A percentile compares a stretch with the other conserved stretches of the same genome.
Conservation (phyloP, 2,329 filamentous ascomycete species). For the Ramularia endophylla region DNA sequence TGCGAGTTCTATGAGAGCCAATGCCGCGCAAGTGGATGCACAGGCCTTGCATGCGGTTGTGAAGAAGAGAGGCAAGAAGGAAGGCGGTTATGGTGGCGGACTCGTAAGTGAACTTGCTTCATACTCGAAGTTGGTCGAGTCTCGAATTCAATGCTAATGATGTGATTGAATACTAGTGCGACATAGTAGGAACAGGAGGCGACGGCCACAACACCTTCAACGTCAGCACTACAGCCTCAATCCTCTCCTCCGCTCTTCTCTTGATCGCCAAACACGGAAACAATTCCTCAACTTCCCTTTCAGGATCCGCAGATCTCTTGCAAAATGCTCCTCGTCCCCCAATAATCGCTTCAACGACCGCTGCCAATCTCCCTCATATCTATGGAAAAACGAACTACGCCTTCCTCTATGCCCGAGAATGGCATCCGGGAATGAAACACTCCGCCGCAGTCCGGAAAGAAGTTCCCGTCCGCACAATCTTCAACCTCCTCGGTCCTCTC, state of each 20-base stretch:
- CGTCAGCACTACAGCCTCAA: constrained; percentile 90
- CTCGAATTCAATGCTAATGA: no score
- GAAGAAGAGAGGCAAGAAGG: constrained; percentile 52
- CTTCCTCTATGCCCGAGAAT: constrained; percentile 92
- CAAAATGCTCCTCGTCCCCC: constrained; percentile 69
- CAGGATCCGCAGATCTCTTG: constrained; percentile 88
- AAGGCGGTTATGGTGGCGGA: constrained; percentile 74
- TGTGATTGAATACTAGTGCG: constrained; percentile 50
- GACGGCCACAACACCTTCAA: constrained; percentile 98
- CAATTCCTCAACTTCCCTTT: constrained; percentile 89
- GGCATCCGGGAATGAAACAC: constrained; percentile 91
- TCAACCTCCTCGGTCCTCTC: constrained; percentile 91
- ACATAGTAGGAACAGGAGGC: constrained; percentile 96
- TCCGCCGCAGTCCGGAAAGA: constrained; percentile 80
- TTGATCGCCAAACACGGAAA: constrained; percentile 95
- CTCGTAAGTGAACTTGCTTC: constrained; percentile 57
- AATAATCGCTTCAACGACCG: constrained; percentile 66
- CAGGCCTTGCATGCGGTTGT: constrained; percentile 57
- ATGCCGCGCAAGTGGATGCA: constrained; percentile 66
- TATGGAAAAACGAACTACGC: constrained; percentile 83
- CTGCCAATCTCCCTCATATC: constrained; percentile 62
- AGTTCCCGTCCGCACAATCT: constrained; percentile 91
- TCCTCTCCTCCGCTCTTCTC: constrained; percentile 79
- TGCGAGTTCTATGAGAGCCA: constrained; percentile 75
- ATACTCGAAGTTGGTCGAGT: no score